These are phyloP conservation scores for Euphorbia lathyris DNA, from an alignment of 345 rosid genomes.

Conservation along the genomic window DNA sequence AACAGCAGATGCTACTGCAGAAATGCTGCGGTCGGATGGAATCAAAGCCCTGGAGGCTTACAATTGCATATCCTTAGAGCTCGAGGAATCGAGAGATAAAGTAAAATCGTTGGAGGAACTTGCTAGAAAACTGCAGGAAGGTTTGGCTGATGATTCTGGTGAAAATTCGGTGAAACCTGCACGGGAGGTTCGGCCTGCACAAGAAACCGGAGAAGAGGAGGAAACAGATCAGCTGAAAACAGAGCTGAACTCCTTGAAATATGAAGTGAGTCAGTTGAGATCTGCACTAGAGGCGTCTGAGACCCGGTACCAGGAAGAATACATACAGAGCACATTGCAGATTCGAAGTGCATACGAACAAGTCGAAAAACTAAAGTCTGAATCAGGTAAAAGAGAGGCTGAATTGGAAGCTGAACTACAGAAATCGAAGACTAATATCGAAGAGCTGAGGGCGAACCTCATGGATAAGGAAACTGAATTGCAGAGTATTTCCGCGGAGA, in stretches of 20 bases:
- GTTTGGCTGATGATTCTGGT: constrained; percentile 37
- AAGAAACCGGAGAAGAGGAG: constrained; percentile 29
- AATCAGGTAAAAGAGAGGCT: constrained; percentile 51
- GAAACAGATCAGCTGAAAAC: constrained; percentile 43
- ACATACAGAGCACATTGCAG: constrained; percentile 79
- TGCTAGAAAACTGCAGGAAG: constrained; percentile 51
- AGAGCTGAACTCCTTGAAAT: constrained; percentile 50
- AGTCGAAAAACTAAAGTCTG: constrained; percentile 51
- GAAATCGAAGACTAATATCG: constrained; percentile 39
- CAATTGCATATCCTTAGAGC: constrained; percentile 48
- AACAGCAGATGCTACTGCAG: constrained; percentile 55
- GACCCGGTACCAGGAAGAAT: constrained; percentile 81
- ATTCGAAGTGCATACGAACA: constrained; percentile 81
- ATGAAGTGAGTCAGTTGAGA: constrained; percentile 61
- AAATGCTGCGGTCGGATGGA: constrained; percentile 54
- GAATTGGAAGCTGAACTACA: constrained; percentile 53
- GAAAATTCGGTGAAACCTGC: constrained; percentile 24
- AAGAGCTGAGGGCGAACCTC: constrained; percentile 65
- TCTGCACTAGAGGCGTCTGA: constrained; percentile 71
- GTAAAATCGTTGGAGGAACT: constrained; percentile 61
- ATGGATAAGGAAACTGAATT: constrained; percentile 84
- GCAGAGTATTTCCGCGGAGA: constrained; percentile 71
- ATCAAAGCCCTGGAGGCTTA: constrained; percentile 61
- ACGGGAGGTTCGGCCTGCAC: constrained; percentile 4
- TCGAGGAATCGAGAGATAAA: constrained; percentile 63